phyloP scores from a whole-genome alignment of 2,329 filamentous ascomycete species.

The Claviceps sp. region DNA sequence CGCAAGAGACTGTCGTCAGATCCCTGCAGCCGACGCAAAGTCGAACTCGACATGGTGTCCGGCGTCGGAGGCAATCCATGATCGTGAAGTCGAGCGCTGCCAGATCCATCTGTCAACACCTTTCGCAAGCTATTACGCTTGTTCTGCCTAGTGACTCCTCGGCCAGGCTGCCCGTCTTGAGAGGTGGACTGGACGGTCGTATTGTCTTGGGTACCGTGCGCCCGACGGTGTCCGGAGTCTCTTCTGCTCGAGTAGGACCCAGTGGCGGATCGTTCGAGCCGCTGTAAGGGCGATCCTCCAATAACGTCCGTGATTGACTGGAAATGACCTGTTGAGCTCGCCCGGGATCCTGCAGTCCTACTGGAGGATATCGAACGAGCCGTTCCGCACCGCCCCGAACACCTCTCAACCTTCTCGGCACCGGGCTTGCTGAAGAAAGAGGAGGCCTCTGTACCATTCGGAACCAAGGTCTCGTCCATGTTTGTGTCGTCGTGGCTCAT shows the following conservation, averaged over 20 bases:
- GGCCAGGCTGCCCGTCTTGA: conserved; percentile 10
- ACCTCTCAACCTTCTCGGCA: background rate
- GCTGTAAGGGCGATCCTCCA: conserved; percentile 28
- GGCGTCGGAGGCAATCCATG: conserved; percentile 42
- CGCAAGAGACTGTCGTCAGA: conserved; percentile 35
- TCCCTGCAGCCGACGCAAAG: conserved; percentile 34
- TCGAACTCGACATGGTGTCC: conserved; percentile 45
- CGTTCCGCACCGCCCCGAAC: background rate
- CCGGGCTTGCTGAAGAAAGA: background rate
- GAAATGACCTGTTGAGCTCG: conserved; percentile 22
- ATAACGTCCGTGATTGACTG: conserved; percentile 29
- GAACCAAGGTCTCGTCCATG: conserved; percentile 17
- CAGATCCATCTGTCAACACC: conserved; percentile 34
- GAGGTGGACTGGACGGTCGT: conserved; percentile 7
- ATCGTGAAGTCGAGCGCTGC: conserved; percentile 26
- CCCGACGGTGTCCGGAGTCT: conserved; percentile 16
- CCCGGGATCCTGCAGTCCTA: conserved; percentile 7
- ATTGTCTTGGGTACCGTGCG: conserved; percentile 14
- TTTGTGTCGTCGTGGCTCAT: conserved; percentile 11
- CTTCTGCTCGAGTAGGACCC: conserved; percentile 13
- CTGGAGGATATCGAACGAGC: conserved; percentile 1
- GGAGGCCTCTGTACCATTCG: conserved; percentile 14
- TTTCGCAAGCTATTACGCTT: conserved; percentile 34
- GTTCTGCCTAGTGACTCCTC: conserved; percentile 26
- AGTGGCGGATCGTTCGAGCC: conserved; percentile 33